A percentile compares a stretch with the other conserved stretches of the same genome.
Evolutionary conservation across 768 basidiomycete genomes (phyloP).

Genomic region (Rhizopogon rudus): DNA sequence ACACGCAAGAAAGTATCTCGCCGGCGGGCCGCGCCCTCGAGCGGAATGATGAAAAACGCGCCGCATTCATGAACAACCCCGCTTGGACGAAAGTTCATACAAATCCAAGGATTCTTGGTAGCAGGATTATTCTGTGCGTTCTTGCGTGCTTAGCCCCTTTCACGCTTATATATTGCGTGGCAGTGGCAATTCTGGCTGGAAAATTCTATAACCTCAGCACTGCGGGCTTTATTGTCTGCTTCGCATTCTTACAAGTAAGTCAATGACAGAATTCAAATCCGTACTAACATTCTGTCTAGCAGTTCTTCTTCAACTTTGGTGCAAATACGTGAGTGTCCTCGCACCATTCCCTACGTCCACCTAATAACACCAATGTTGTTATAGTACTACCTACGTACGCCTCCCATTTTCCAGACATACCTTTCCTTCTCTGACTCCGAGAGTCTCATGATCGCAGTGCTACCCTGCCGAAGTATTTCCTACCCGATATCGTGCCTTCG

Average conservation of each 20-base stretch:
- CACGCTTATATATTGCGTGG: not conserved
- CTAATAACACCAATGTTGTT: not conserved
- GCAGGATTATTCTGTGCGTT: constrained; percentile 56
- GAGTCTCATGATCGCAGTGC: constrained; percentile 31
- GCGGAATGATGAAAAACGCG: no score
- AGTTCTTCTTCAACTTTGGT: constrained; percentile 83
- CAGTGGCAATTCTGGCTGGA: constrained; percentile 68
- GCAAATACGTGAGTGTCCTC: constrained; percentile 49
- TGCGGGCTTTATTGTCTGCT: constrained; percentile 63
- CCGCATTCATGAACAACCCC: no score
- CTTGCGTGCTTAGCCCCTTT: not conserved
- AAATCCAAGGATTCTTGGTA: constrained; percentile 69
- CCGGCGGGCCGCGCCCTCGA: no score
- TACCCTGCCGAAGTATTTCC: constrained; percentile 80
- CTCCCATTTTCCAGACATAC: not conserved
- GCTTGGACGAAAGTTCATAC: constrained; percentile 67
- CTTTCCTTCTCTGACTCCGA: not conserved
- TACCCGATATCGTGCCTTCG: constrained; percentile 64
- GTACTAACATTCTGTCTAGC: constrained; percentile 6
- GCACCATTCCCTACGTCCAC: not conserved
- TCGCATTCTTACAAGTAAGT: constrained; percentile 57
- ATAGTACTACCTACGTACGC: constrained; percentile 48
- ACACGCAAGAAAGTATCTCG: no score
- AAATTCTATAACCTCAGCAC: constrained; percentile 53
- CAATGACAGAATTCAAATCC: not conserved